Evolutionary conservation across 164 flowering plant species (phyloP).

Genomic region (Akebia trifoliata): DNA sequence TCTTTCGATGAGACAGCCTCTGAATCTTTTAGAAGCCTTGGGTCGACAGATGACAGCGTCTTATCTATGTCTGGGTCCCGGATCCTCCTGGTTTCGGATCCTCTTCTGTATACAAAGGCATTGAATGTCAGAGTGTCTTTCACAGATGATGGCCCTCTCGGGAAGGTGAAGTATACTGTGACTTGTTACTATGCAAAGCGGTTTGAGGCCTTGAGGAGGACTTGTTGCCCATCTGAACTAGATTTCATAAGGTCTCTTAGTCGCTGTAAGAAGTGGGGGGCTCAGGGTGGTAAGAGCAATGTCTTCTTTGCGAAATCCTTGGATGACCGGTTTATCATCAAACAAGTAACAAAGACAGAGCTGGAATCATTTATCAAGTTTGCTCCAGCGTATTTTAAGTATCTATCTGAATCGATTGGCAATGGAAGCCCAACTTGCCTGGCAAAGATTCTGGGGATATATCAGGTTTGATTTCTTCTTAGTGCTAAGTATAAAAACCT

Average conservation of each 20-base stretch:
- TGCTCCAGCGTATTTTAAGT: slow-evolving; percentile 86
- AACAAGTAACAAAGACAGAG: slow-evolving; percentile 94
- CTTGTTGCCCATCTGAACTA: slow-evolving; percentile 80
- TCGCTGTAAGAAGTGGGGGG: slow-evolving; percentile 97
- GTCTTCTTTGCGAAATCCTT: slow-evolving; percentile 91
- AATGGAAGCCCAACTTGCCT: slow-evolving; percentile 88
- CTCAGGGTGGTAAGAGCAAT: slow-evolving; percentile 98
- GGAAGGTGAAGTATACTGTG: slow-evolving; percentile 82
- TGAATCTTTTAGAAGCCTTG: slow-evolving; percentile 50
- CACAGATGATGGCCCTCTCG: slow-evolving; percentile 59
- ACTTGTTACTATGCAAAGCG: slow-evolving; percentile 79
- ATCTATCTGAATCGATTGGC: slow-evolving; percentile 73
- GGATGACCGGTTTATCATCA: slow-evolving; percentile 91
- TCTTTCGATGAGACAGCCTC: slow-evolving; percentile 46
- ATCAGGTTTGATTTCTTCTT: slow-evolving; percentile 59
- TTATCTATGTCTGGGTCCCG: slow-evolving; percentile 57
- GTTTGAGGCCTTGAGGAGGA: slow-evolving; percentile 81
- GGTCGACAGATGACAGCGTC: slow-evolving; percentile 60
- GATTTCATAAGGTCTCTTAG: slow-evolving; percentile 86
- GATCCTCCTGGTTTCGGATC: slow-evolving; percentile 50
- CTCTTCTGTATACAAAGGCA: slow-evolving; percentile 56
- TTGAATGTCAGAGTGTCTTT: slow-evolving; percentile 72
- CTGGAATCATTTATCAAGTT: slow-evolving; percentile 89
- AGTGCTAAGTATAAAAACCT: too few relatives aligned
- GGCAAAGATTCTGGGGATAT: slow-evolving; percentile 90